Evolutionary conservation across 1,139 yeast species (phyloP).

Genomic region (Geotrichum candidum): DNA sequence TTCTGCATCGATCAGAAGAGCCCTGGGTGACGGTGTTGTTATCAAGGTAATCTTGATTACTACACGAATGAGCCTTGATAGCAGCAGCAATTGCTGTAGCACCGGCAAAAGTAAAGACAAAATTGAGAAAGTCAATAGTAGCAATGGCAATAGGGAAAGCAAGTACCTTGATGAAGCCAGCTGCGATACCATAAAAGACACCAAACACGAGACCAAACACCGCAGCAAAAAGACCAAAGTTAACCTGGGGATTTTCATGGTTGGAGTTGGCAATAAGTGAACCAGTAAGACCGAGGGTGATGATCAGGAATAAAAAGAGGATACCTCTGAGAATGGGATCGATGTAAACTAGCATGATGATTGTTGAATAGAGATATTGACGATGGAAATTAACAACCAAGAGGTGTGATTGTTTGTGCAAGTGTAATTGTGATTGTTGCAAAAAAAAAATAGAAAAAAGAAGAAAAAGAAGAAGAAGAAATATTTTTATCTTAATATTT

Average conservation of each 20-base stretch:
- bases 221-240: constrained; percentile 78
- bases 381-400: neutral
- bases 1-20: constrained; percentile 77
- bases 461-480: neutral
- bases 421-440: neutral
- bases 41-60: constrained; percentile 57
- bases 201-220: constrained; percentile 81
- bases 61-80: constrained; percentile 79
- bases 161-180: constrained; percentile 69
- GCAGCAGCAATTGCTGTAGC: constrained; percentile 93
- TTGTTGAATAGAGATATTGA: neutral
- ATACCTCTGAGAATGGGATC: constrained; percentile 68
- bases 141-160: constrained; percentile 84
- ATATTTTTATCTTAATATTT: too few species aligned
- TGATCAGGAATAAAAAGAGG: constrained; percentile 68
- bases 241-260: constrained; percentile 69
- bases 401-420: neutral
- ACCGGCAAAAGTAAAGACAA: constrained; percentile 88
- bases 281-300: constrained; percentile 80
- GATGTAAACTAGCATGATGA: constrained; percentile 34
- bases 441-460: neutral
- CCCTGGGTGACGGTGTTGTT: constrained; percentile 70
- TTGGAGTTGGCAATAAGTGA: constrained; percentile 65
- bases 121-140: constrained; percentile 74
- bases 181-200: constrained; percentile 69